These are phyloP conservation scores for Fraxinus platypoda DNA, from an alignment of 305 asterid species.

Conservation along the genomic window DNA sequence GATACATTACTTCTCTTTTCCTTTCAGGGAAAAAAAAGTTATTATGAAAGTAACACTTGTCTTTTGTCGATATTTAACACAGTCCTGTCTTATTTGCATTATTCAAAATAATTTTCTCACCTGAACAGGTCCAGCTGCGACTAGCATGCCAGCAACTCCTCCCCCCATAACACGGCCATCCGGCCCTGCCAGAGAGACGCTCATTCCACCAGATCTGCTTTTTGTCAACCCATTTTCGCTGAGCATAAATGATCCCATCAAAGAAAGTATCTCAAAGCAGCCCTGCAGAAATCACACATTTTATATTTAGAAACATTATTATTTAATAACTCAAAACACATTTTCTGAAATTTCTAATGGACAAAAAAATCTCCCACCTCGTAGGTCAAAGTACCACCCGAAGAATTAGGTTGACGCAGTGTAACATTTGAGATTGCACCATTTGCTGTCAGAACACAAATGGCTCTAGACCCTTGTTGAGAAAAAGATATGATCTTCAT, in stretches of 20 bases:
- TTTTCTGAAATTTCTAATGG: background rate
- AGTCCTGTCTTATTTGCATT: background rate
- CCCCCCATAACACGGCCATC: constrained; percentile 97
- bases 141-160: constrained; percentile 89
- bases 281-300: constrained; percentile 50
- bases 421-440: constrained; percentile 91
- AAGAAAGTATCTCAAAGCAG: constrained; percentile 77
- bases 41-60: background rate
- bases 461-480: constrained; percentile 86
- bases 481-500: constrained; percentile 91
- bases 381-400: constrained; percentile 91
- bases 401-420: constrained; percentile 77
- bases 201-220: constrained; percentile 93
- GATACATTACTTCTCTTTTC: background rate
- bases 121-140: constrained; percentile 93
- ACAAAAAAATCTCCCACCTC: constrained; percentile 48
- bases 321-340: background rate
- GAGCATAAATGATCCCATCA: constrained; percentile 78
- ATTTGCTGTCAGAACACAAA: constrained; percentile 85
- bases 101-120: constrained; percentile 33
- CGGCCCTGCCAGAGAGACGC: constrained; percentile 91
- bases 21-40: background rate
- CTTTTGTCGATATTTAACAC: background rate
- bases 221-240: constrained; percentile 71
- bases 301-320: background rate